A percentile compares a stretch with the other conserved stretches of the same genome.
Conservation (phyloP, 2,329 filamentous ascomycete genomes). For the Fusarium subtropicale region DNA sequence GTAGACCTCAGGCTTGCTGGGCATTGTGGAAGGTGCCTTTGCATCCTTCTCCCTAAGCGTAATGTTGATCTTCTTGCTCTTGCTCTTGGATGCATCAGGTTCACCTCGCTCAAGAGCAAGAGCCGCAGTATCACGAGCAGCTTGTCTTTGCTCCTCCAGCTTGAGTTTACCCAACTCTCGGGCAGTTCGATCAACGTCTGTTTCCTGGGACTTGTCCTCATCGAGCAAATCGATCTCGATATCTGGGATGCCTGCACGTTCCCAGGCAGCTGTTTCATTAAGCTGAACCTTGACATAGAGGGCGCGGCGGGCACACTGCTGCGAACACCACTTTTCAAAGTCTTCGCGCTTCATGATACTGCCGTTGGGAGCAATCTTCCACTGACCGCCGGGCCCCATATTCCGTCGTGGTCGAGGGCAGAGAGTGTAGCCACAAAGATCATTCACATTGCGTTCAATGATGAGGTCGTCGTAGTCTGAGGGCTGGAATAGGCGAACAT, state of each 20-base stretch:
- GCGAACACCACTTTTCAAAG: slow-evolving; percentile 88
- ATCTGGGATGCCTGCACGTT: slow-evolving; percentile 71
- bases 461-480: slow-evolving; percentile 90
- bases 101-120: slow-evolving; percentile 64
- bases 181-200: slow-evolving; percentile 55
- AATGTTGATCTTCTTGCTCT: slow-evolving; percentile 58
- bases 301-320: slow-evolving; percentile 80
- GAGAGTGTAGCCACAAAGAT: slow-evolving; percentile 84
- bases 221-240: slow-evolving; percentile 73
- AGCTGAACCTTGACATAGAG: slow-evolving; percentile 92
- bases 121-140: slow-evolving; percentile 54
- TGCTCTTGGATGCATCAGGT: slow-evolving; percentile 39
- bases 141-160: slow-evolving; percentile 58
- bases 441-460: slow-evolving; percentile 86
- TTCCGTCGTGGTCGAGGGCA: slow-evolving; percentile 74
- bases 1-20: slow-evolving; percentile 45
- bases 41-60: slow-evolving; percentile 64
- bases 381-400: slow-evolving; percentile 69
- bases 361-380: slow-evolving; percentile 70
- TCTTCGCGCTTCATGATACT: slow-evolving; percentile 77
- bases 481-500: slow-evolving; percentile 81
- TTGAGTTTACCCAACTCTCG: slow-evolving; percentile 57
- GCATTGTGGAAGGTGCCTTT: slow-evolving; percentile 33
- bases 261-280: slow-evolving; percentile 85
- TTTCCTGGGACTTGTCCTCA: slow-evolving; percentile 67